phyloP scores from a whole-genome alignment of 2,329 filamentous ascomycete genomes.

The Fusarium sp. region DNA sequence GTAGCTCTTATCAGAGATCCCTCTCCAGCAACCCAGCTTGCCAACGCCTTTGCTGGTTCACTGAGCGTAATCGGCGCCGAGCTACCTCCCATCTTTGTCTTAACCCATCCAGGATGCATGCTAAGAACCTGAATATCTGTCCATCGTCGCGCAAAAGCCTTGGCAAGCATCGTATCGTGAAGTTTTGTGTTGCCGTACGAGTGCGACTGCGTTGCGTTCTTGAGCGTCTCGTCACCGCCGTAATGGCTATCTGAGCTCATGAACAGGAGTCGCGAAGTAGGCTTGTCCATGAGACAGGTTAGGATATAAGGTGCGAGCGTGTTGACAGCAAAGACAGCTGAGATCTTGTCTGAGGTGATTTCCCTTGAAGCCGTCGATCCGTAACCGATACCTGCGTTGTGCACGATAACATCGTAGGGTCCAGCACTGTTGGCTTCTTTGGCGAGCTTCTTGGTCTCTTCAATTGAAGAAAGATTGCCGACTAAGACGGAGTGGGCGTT shows the following conservation, averaged over 20 bases:
- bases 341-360: conserved; percentile 27
- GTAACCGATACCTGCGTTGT: conserved; percentile 40
- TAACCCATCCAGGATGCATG: conserved; percentile 40
- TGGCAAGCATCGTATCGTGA: conserved; percentile 38
- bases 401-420: conserved; percentile 34
- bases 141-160: conserved; percentile 33
- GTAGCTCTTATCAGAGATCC: conserved; percentile 12
- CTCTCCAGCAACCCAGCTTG: conserved; percentile 28
- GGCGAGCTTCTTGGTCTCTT: conserved; percentile 35
- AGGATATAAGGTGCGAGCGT: conserved; percentile 36
- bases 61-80: conserved; percentile 20
- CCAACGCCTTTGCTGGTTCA: conserved; percentile 23
- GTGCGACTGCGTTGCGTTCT: conserved; percentile 27
- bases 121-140: conserved; percentile 30
- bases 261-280: conserved; percentile 17
- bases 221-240: conserved; percentile 28
- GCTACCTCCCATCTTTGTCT: conserved; percentile 37
- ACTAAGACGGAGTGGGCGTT: conserved; percentile 28
- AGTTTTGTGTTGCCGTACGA: conserved; percentile 38
- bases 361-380: conserved; percentile 19
- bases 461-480: conserved; percentile 27
- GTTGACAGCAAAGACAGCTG: conserved; percentile 38
- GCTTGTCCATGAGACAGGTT: conserved; percentile 33
- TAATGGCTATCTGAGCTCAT: conserved; percentile 40
- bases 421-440: conserved; percentile 29